Conservation (phyloP, 768 basidiomycete genomes). For the Hypholoma sublateritium region DNA sequence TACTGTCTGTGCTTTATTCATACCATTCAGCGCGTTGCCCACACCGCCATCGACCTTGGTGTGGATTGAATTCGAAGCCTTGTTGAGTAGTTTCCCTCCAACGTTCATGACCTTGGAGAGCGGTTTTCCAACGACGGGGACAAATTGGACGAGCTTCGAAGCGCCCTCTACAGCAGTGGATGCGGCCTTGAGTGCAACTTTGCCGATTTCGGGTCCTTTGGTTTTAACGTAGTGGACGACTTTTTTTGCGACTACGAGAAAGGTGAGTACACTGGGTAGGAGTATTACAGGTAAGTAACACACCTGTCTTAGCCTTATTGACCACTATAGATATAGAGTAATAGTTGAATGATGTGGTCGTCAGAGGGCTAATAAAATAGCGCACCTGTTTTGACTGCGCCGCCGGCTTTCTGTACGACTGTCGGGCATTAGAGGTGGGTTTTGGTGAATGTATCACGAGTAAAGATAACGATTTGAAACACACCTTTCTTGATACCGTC, state of each 20-base stretch:
- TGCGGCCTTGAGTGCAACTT: neutral
- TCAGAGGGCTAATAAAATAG: neutral
- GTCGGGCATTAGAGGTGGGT: neutral
- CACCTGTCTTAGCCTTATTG: neutral
- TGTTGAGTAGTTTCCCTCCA: neutral
- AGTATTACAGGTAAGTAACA: neutral
- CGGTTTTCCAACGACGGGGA: neutral
- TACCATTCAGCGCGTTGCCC: neutral
- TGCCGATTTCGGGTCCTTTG: neutral
- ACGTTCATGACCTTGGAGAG: neutral
- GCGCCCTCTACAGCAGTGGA: neutral
- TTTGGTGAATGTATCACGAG: neutral
- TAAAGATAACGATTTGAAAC: neutral
- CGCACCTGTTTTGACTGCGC: neutral
- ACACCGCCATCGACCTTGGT: neutral
- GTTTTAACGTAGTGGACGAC: neutral
- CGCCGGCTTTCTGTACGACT: neutral
- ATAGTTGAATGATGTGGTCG: neutral
- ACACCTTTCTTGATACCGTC: neutral
- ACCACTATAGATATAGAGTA: neutral
- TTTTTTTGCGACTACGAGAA: neutral
- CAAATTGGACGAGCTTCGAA: neutral
- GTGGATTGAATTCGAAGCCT: neutral
- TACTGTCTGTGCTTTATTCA: neutral
- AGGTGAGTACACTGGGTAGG: neutral